Percentiles rank a stretch among this genome's conserved stretches.
Evolutionary conservation across 1,139 yeast genomes (phyloP).

Genomic region (Lodderomyces oxycetoniae): DNA sequence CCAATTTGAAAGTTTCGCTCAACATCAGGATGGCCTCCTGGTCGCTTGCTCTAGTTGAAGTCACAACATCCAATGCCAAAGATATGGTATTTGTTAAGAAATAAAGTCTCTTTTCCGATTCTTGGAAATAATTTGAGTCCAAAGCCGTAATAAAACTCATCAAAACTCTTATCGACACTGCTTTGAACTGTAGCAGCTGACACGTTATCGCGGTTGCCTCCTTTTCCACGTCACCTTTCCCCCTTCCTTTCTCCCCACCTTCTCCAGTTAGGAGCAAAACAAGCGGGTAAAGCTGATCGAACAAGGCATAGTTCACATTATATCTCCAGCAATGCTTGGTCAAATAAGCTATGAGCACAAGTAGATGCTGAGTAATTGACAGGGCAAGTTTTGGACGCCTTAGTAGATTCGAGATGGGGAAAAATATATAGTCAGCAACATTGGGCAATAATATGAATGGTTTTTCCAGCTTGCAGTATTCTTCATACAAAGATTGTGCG

Average conservation of each 20-base stretch:
- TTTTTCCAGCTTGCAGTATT: slow-evolving; percentile 8
- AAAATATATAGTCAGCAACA: slow-evolving; percentile 41
- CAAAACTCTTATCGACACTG: slow-evolving; percentile 14
- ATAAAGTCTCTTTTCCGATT: slow-evolving; percentile 19
- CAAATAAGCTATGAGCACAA: slow-evolving; percentile 29
- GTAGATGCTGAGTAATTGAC: slow-evolving; percentile 19
- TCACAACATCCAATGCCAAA: slow-evolving; percentile 19
- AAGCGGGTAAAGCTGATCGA: slow-evolving; percentile 37
- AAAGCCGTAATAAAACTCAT: slow-evolving; percentile 4
- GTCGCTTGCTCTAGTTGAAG: slow-evolving; percentile 10
- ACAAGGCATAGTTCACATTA: slow-evolving; percentile 20
- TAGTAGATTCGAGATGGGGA: slow-evolving; percentile 34
- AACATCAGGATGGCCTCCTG: slow-evolving; percentile 10
- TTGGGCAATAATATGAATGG: slow-evolving; percentile 26
- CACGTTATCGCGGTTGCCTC: slow-evolving; percentile 3
- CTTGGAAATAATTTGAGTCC: slow-evolving; percentile 18
- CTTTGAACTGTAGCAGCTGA: slow-evolving; percentile 18
- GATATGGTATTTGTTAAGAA: slow-evolving; percentile 27
- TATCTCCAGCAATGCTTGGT: slow-evolving; percentile 30
- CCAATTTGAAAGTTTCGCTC: slow-evolving; percentile 6
- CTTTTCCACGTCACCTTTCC: slow-evolving; percentile 10
- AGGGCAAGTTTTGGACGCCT: slow-evolving; percentile 25
- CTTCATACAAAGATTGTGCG: slow-evolving; percentile 17
- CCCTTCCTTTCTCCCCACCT: slow-evolving; percentile 9
- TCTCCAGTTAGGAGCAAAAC: slow-evolving; percentile 21